Conservation (phyloP, 2,329 filamentous ascomycete genomes). For the Myriosclerotinia scirpicola region DNA sequence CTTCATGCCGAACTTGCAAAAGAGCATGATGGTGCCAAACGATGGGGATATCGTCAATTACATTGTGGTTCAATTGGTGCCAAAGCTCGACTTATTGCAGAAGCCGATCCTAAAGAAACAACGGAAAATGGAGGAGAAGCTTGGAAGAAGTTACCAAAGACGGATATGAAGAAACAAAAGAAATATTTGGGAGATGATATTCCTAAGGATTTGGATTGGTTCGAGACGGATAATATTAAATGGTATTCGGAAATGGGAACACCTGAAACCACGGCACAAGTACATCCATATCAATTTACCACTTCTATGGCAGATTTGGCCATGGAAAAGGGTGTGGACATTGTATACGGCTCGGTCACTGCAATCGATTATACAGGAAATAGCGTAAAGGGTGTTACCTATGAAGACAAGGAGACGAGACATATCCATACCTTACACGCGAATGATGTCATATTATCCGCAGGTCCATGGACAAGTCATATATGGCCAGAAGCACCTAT, state of each 20-base stretch:
- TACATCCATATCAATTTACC: conserved; percentile 90
- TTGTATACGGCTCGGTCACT: conserved; percentile 69
- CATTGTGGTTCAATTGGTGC: conserved; percentile 59
- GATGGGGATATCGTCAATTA: conserved; percentile 85
- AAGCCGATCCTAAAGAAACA: conserved; percentile 1
- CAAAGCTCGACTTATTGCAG: conserved; percentile 30
- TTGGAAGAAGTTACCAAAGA: conserved; percentile 65
- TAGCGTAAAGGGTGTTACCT: conserved; percentile 66
- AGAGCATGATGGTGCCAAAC: conserved; percentile 72
- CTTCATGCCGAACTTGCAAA: conserved; percentile 82
- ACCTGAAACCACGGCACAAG: conserved; percentile 80
- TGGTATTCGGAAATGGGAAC: conserved; percentile 84
- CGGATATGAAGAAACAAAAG: conserved; percentile 48
- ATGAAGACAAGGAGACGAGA: conserved; percentile 53
- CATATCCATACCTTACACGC: conserved; percentile 53
- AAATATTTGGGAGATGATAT: conserved; percentile 57
- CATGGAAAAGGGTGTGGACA: conserved; percentile 63
- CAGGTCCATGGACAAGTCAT: conserved; percentile 63
- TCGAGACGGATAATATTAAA: conserved; percentile 64
- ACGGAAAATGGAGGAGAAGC: conserved; percentile 17
- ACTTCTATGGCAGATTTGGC: conserved; percentile 78
- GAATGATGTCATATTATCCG: conserved; percentile 44
- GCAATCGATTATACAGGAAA: conserved; percentile 61
- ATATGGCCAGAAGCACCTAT: conserved; percentile 59
- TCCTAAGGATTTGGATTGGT: conserved; percentile 81